Conservation (phyloP, 345 rosid species). For the Theobroma cacao region DNA sequence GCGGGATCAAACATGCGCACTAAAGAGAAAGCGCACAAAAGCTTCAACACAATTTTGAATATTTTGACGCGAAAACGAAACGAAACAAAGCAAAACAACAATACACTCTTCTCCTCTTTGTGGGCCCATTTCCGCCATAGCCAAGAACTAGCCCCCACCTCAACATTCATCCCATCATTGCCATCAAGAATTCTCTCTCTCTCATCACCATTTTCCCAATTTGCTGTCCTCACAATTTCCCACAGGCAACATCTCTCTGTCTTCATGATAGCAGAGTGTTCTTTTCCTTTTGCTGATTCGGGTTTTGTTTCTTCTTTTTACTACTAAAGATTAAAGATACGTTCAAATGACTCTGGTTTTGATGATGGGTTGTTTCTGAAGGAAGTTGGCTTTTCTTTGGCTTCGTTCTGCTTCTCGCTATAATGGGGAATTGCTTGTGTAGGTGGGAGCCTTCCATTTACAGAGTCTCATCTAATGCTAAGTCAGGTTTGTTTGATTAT, state of each 20-base stretch:
- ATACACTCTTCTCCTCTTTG: not conserved
- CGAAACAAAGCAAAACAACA: not conserved
- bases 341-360: conserved; percentile 13
- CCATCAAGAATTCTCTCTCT: conserved; percentile 21
- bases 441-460: conserved; percentile 65
- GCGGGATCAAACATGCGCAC: conserved; percentile 33
- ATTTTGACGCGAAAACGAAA: not conserved
- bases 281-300: conserved; percentile 13
- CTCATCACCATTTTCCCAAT: not conserved
- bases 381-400: conserved; percentile 15
- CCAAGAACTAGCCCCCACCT: conserved; percentile 49
- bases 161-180: conserved; percentile 41
- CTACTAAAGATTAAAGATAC: conserved; percentile 9
- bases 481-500: conserved; percentile 62
- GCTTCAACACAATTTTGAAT: not conserved
- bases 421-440: conserved; percentile 90
- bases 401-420: conserved; percentile 19
- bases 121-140: conserved; percentile 65
- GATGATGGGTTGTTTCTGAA: conserved; percentile 15
- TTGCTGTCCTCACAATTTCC: conserved; percentile 9
- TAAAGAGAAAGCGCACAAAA: conserved; percentile 16
- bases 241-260: conserved; percentile 17
- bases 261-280: conserved; percentile 12
- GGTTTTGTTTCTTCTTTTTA: conserved; percentile 4
- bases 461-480: conserved; percentile 83